Evolutionary conservation across 495 filamentous ascomycete species (phyloP).

Genomic region (Penicillium flavigenum): DNA sequence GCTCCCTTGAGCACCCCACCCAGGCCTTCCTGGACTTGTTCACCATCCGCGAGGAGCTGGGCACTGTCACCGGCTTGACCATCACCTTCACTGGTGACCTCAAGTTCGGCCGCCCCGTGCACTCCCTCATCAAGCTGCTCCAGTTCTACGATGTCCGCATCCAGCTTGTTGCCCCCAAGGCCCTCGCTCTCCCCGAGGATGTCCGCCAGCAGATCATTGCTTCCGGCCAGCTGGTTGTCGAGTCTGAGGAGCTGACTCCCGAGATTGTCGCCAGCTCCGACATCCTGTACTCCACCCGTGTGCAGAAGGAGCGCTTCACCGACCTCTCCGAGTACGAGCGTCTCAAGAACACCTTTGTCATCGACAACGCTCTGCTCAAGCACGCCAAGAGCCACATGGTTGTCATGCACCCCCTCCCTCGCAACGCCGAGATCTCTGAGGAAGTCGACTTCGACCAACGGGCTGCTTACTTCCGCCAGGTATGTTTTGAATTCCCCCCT

Average conservation of each 20-base stretch:
- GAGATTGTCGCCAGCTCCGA: conserved; percentile 82
- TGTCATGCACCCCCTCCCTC: conserved; percentile 91
- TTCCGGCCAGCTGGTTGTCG: conserved; percentile 70
- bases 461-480: conserved; percentile 98
- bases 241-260: conserved; percentile 74
- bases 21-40: conserved; percentile 98
- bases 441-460: conserved; percentile 97
- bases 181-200: conserved; percentile 71
- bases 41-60: conserved; percentile 95
- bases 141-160: conserved; percentile 91
- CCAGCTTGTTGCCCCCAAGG: conserved; percentile 81
- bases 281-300: conserved; percentile 92
- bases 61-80: conserved; percentile 87
- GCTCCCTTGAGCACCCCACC: conserved; percentile 90
- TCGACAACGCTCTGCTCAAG: conserved; percentile 88
- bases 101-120: conserved; percentile 87
- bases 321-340: conserved; percentile 76
- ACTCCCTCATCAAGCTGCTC: conserved; percentile 89
- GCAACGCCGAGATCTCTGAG: conserved; percentile 87
- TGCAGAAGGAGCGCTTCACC: conserved; percentile 93
- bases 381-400: conserved; percentile 87
- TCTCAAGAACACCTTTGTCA: conserved; percentile 81
- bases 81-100: conserved; percentile 96
- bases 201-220: conserved; percentile 68
- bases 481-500: conserved; percentile 47